Evolutionary conservation across 257 asterid genomes (phyloP), one percentile per base, ranked within the genome.

Genomic region (Primulina huaijiensis): DNA sequence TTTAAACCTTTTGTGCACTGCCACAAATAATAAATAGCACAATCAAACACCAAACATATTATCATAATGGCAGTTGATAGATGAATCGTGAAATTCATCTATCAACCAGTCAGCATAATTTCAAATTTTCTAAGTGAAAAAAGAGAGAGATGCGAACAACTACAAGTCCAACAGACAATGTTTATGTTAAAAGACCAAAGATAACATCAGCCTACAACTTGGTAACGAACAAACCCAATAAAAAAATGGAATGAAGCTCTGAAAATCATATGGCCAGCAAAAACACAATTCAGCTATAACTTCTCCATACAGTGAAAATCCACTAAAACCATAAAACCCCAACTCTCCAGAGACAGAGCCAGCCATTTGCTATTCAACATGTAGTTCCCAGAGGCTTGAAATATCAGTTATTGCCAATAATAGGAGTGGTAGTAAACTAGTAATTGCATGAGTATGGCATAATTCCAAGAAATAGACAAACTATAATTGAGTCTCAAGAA

Each of bases 191-290:
- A 46, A 46, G 20, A 46, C 56, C 56, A 4, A 12, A 11, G 53
- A 43, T 43, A 43, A 43, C 17, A 43, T 12, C 53, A 43, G 53
- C n/a, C 50, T 9, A 3, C 50, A 38, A 38, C 14, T 38, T 38
- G 50, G 46, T 38, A 38, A 38, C 50, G 16, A 23, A 38, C 14
- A 38, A 38, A 38, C 16, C 53, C 53, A 12, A 43, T 43, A 3
- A 43, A 11, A 27, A 37, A 43, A 43, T 12, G 53, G n/a, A 43
- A 46, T 46, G 20, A 14, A 46, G 56, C 56, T 16, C 56, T 4
- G 60, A 34, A 60, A 74, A 67, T 10, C 53, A 9, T 65, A 63
- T 23, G 40, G 21, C 29, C 34, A 68, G 55, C 25, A 50, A 16
- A 46, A 16, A 29, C 30, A 67, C n/a, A 67, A 23, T 23, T 56